These are phyloP conservation scores for Apiospora kogelbergensis DNA, from an alignment of 2,329 filamentous ascomycete genomes.

Conservation along the genomic window DNA sequence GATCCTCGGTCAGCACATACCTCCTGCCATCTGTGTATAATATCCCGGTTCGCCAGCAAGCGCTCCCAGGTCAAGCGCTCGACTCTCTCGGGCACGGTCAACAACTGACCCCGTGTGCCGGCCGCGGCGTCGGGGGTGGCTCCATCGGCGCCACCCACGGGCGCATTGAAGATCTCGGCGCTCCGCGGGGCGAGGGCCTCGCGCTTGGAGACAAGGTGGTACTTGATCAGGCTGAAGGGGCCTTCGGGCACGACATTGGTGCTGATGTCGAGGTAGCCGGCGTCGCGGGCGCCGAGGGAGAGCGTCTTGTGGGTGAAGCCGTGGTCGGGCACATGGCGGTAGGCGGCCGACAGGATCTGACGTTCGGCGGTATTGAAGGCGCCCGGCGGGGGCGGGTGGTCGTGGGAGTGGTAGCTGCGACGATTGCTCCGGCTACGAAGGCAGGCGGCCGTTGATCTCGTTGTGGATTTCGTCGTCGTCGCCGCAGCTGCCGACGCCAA, in stretches of 20 bases:
- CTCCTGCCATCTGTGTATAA: constrained; percentile 84
- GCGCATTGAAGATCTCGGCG: constrained; percentile 37
- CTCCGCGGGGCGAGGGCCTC: constrained; percentile 51
- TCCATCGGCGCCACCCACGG: background rate
- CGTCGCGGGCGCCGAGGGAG: constrained; percentile 75
- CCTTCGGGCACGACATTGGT: constrained; percentile 79
- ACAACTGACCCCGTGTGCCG: constrained; percentile 27
- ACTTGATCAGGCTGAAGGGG: constrained; percentile 78
- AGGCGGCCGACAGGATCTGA: constrained; percentile 78
- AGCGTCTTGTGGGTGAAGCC: constrained; percentile 80
- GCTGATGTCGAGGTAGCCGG: constrained; percentile 83
- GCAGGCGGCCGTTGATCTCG: constrained; percentile 1
- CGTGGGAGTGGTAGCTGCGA: constrained; percentile 68
- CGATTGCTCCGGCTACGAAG: constrained; percentile 21
- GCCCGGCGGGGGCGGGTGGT: constrained; percentile 59
- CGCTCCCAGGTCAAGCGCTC: constrained; percentile 73
- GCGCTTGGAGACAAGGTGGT: constrained; percentile 70
- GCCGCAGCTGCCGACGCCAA: background rate
- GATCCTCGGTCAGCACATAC: constrained; percentile 45
- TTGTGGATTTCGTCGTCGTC: background rate
- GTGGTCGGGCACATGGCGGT: constrained; percentile 73
- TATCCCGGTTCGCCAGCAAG: constrained; percentile 68
- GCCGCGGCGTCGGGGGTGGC: constrained; percentile 23
- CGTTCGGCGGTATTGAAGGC: constrained; percentile 70
- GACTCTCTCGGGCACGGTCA: constrained; percentile 63